phyloP scores from a whole-genome alignment of 495 filamentous ascomycete species.

The Podospora tetraspora region DNA sequence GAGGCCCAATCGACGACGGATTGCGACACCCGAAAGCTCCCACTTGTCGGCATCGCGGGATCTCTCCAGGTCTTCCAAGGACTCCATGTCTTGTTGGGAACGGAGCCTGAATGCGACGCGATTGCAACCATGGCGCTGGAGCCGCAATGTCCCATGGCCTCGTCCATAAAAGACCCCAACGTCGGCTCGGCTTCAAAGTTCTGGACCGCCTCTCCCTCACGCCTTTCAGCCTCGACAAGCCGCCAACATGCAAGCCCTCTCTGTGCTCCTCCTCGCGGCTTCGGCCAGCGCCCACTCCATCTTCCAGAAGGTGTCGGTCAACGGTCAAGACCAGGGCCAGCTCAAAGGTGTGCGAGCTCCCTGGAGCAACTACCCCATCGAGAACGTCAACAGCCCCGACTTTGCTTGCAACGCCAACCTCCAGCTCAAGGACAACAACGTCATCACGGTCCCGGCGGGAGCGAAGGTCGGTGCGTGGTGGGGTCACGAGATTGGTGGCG shows the following conservation, averaged over 20 bases:
- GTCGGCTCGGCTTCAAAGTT: neutral
- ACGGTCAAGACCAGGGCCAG: constrained; percentile 50
- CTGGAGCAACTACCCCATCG: constrained; percentile 37
- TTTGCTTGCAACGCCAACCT: constrained; percentile 38
- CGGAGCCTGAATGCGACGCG: neutral
- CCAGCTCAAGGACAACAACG: constrained; percentile 35
- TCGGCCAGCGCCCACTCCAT: constrained; percentile 33
- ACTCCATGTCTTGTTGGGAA: neutral
- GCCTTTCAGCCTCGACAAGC: neutral
- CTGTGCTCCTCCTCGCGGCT: constrained; percentile 27
- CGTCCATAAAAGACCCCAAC: neutral
- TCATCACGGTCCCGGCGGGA: constrained; percentile 44
- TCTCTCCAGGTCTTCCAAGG: neutral
- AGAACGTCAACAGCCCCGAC: constrained; percentile 35
- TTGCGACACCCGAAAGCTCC: neutral
- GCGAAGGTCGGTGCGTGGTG: constrained; percentile 46
- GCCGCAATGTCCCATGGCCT: neutral
- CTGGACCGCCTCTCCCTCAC: neutral
- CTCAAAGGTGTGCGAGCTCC: constrained; percentile 49
- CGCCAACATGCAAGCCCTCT: constrained; percentile 26
- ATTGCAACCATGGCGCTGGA: neutral
- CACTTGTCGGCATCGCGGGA: neutral
- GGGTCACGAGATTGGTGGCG: constrained; percentile 46
- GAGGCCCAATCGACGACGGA: neutral
- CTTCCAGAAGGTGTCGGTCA: constrained; percentile 48